Conservation (phyloP, 768 basidiomycete species). For the Crassisporium funariophilum region DNA sequence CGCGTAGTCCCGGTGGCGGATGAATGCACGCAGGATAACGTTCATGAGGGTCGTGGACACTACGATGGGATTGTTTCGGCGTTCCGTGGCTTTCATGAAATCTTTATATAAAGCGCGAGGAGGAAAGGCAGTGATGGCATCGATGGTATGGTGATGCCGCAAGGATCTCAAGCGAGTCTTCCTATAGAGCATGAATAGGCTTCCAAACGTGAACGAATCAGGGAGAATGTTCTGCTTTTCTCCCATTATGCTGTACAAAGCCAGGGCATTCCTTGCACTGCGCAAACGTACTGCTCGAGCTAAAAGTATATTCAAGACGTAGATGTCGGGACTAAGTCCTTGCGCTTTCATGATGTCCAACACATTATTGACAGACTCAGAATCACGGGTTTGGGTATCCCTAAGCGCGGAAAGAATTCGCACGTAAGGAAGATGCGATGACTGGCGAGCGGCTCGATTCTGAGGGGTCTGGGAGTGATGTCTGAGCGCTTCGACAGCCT, state of each 20-base stretch:
- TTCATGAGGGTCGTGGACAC: slow-evolving; percentile 39
- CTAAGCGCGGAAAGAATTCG: slow-evolving; percentile 40
- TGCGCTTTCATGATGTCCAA: slow-evolving; percentile 41
- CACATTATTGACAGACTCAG: slow-evolving; percentile 32
- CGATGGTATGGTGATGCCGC: slow-evolving; percentile 20
- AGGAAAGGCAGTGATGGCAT: slow-evolving; percentile 24
- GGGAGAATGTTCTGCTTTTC: slow-evolving; percentile 33
- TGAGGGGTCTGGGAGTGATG: slow-evolving; percentile 1
- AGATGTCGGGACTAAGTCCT: slow-evolving; percentile 37
- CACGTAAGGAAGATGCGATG: slow-evolving; percentile 36
- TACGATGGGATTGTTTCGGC: slow-evolving; percentile 20
- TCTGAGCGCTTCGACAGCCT: slow-evolving; percentile 10
- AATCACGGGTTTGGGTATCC: slow-evolving; percentile 30
- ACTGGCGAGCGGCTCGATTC: not conserved
- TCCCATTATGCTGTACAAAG: slow-evolving; percentile 42
- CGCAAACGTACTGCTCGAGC: slow-evolving; percentile 34
- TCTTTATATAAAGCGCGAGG: slow-evolving; percentile 48
- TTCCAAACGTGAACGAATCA: slow-evolving; percentile 45
- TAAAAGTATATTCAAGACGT: slow-evolving; percentile 53
- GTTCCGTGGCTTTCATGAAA: slow-evolving; percentile 36
- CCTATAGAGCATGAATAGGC: slow-evolving; percentile 36
- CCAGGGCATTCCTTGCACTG: slow-evolving; percentile 39
- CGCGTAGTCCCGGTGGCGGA: slow-evolving; percentile 47
- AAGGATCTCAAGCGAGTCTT: slow-evolving; percentile 1
- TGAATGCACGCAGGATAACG: slow-evolving; percentile 45